phyloP scores from a whole-genome alignment of 2,329 filamentous ascomycete species.

The Arthrinium puccinioides region DNA sequence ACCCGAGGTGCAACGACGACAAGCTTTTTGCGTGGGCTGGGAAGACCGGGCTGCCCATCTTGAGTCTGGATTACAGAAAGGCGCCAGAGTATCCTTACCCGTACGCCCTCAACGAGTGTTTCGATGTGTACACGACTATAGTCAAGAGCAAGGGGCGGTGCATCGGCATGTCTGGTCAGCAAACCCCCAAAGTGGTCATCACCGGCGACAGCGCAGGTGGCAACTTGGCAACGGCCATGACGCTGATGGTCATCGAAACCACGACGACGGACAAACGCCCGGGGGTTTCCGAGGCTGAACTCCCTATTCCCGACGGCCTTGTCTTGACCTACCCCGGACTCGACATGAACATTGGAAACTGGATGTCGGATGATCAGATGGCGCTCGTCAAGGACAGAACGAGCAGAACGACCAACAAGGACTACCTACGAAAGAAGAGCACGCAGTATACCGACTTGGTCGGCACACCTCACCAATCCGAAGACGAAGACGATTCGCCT shows the following conservation, averaged over 20 bases:
- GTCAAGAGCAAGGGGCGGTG: constrained; percentile 66
- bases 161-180: constrained; percentile 63
- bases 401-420: constrained; percentile 68
- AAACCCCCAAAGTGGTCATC: constrained; percentile 61
- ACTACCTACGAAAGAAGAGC: constrained; percentile 75
- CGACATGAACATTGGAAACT: constrained; percentile 96
- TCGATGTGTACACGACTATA: constrained; percentile 74
- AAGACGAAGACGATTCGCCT: constrained; percentile 56
- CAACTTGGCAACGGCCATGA: constrained; percentile 72
- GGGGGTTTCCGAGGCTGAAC: constrained; percentile 47
- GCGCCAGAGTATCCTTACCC: constrained; percentile 81
- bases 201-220: constrained; percentile 78
- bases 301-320: constrained; percentile 72
- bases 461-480: constrained; percentile 74
- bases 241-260: constrained; percentile 83
- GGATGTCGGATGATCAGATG: constrained; percentile 99
- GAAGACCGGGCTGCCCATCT: constrained; percentile 76
- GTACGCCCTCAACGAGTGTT: constrained; percentile 80
- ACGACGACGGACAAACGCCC: constrained; percentile 48
- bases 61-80: constrained; percentile 88
- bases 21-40: constrained; percentile 89
- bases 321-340: constrained; percentile 83
- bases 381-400: constrained; percentile 79
- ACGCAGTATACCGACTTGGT: constrained; percentile 82
- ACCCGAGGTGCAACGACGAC: constrained; percentile 88